phyloP scores from a whole-genome alignment of 192 early-diverging fungal species.

The Coemansia umbellata region DNA sequence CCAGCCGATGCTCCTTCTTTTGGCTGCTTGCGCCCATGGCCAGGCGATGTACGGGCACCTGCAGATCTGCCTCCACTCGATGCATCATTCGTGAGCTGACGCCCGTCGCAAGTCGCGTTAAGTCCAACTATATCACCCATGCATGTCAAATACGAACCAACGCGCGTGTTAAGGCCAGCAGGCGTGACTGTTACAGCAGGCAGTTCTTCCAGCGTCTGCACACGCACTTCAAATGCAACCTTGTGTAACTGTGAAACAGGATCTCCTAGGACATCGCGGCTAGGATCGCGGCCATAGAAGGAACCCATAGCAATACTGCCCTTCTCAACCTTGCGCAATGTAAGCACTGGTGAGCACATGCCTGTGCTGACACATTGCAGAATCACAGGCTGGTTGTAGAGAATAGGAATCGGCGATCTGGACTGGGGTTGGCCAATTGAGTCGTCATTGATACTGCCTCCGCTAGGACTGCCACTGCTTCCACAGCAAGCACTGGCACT shows the following conservation, averaged over 20 bases:
- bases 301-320: slow-evolving; percentile 71
- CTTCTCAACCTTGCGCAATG: slow-evolving; percentile 83
- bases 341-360: slow-evolving; percentile 73
- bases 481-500: too few relatives aligned
- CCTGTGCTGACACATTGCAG: slow-evolving; percentile 87
- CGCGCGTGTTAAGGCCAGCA: slow-evolving; percentile 37
- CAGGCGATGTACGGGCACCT: slow-evolving; percentile 12
- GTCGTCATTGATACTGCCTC: slow-evolving; percentile 11
- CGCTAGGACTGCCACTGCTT: background rate
- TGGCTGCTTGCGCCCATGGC: slow-evolving; percentile 29
- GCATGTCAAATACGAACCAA: slow-evolving; percentile 63
- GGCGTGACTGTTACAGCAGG: slow-evolving; percentile 44
- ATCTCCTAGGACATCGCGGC: slow-evolving; percentile 66
- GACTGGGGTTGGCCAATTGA: slow-evolving; percentile 22
- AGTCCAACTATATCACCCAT: slow-evolving; percentile 74
- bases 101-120: slow-evolving; percentile 52
- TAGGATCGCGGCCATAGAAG: slow-evolving; percentile 37
- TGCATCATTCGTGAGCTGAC: slow-evolving; percentile 24
- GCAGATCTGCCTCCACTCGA: slow-evolving; percentile 1
- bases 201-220: slow-evolving; percentile 43
- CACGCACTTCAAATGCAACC: slow-evolving; percentile 75
- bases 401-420: slow-evolving; percentile 63
- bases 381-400: slow-evolving; percentile 86
- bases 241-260: slow-evolving; percentile 89
- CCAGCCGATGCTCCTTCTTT: slow-evolving; percentile 40